Percentiles rank a stretch among this genome's conserved stretches.
Evolutionary conservation across 2,329 filamentous ascomycete species (phyloP).

Genomic region (Neocucurbitaria cava): DNA sequence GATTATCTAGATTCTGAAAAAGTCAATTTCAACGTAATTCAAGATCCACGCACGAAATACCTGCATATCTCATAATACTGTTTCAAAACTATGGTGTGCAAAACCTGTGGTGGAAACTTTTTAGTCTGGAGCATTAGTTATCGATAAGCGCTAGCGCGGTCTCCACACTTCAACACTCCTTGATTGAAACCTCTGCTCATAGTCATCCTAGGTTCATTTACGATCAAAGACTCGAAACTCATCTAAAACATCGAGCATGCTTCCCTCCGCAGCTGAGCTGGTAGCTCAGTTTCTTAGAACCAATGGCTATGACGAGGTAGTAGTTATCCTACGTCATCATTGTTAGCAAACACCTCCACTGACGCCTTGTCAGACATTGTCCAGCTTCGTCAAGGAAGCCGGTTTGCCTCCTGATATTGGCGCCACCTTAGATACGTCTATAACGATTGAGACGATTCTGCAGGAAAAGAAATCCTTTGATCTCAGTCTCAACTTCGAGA

Average conservation of each 20-base stretch:
- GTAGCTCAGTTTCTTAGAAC: constrained; percentile 52
- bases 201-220: too few relatives aligned
- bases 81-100: neutral
- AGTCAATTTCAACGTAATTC: too few relatives aligned
- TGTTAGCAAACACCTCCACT: constrained; percentile 1
- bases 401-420: constrained; percentile 61
- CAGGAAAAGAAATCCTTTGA: constrained; percentile 68
- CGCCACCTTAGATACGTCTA: constrained; percentile 47
- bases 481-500: constrained; percentile 62
- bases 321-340: constrained; percentile 19
- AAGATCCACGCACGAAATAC: too few relatives aligned
- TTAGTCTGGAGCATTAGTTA: neutral
- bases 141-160: constrained; percentile 9
- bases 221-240: constrained; percentile 2
- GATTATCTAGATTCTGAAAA: neutral
- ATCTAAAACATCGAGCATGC: constrained; percentile 22
- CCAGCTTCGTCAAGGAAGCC: constrained; percentile 65
- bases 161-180: neutral
- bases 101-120: neutral
- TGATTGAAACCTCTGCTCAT: neutral
- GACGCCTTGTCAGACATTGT: constrained; percentile 56
- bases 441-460: constrained; percentile 66
- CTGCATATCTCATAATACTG: constrained; percentile 9
- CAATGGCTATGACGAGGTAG: constrained; percentile 51
- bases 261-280: constrained; percentile 50